A percentile compares a stretch with the other conserved stretches of the same genome.
These are phyloP conservation scores for Talaromyces sp. DNA, from an alignment of 2,329 filamentous ascomycete species.

Conservation along the genomic window DNA sequence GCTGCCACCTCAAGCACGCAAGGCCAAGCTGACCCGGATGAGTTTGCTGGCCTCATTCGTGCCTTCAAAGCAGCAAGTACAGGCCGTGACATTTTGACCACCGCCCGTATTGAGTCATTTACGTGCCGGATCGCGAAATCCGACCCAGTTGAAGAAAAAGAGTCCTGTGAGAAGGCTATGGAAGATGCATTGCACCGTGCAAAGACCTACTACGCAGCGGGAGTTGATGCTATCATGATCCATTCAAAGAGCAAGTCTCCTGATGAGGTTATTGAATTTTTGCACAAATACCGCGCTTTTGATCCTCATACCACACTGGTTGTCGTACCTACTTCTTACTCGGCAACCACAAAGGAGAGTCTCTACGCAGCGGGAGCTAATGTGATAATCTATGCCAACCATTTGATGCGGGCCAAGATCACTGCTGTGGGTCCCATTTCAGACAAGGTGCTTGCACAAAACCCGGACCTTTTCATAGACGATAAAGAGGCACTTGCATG, in stretches of 20 bases:
- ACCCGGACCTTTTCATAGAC: background rate
- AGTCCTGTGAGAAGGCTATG: background rate
- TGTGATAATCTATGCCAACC: background rate
- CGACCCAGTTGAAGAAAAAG: background rate
- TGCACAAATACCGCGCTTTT: background rate
- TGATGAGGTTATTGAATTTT: background rate
- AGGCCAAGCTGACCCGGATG: background rate
- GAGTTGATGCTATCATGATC: conserved; percentile 1
- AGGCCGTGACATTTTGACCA: background rate
- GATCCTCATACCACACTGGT: background rate
- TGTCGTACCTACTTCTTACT: background rate
- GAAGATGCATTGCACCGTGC: background rate
- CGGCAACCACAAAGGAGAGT: background rate
- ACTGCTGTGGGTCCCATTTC: background rate
- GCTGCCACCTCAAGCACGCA: background rate
- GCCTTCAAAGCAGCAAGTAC: background rate
- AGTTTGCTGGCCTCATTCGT: background rate
- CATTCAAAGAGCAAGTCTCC: background rate
- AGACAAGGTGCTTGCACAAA: background rate
- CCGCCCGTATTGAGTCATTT: background rate
- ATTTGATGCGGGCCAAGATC: background rate
- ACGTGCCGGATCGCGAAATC: background rate
- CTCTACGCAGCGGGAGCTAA: background rate
- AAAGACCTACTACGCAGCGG: background rate
- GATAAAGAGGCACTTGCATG: background rate